A percentile compares a stretch with the other conserved stretches of the same genome.
Evolutionary conservation across 768 basidiomycete genomes (phyloP).

Genomic region (Porphyrellus cyaneotinctus): DNA sequence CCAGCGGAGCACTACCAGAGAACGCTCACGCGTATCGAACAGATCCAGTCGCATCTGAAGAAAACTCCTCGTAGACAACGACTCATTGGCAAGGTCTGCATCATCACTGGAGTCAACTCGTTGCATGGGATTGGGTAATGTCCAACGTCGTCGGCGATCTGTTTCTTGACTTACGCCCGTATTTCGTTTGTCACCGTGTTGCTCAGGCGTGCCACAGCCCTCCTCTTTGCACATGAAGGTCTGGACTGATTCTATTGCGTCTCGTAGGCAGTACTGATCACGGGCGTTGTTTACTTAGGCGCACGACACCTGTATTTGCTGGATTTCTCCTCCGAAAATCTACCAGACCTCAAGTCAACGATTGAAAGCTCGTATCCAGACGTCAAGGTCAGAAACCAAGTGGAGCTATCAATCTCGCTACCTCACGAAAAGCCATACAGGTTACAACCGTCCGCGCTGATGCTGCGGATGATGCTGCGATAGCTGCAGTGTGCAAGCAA

Average conservation of each 20-base stretch:
- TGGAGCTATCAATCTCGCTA: not conserved
- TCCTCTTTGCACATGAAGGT: conserved; percentile 82
- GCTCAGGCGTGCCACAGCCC: conserved; percentile 64
- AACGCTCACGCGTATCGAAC: conserved; percentile 62
- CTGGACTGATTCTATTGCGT: conserved; percentile 3
- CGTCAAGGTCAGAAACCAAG: conserved; percentile 55
- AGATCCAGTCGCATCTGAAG: conserved; percentile 65
- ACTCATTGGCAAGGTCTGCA: conserved; percentile 74
- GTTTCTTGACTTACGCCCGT: conserved; percentile 11
- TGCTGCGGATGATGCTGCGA: conserved; percentile 72
- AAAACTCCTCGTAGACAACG: conserved; percentile 48
- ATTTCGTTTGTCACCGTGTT: not conserved
- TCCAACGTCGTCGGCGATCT: conserved; percentile 7
- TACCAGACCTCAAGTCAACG: conserved; percentile 66
- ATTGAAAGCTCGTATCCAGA: conserved; percentile 67
- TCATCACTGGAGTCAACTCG: conserved; percentile 87
- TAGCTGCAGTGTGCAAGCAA: conserved; percentile 63
- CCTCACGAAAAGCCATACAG: conserved; percentile 41
- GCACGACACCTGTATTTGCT: conserved; percentile 75
- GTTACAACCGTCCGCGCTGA: conserved; percentile 77
- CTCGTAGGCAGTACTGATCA: conserved; percentile 2
- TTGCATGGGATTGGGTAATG: conserved; percentile 82
- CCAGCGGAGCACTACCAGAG: conserved; percentile 53
- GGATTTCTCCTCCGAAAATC: conserved; percentile 62
- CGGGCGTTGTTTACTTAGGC: conserved; percentile 39